Percentiles rank a stretch among this genome's conserved stretches.
These are phyloP conservation scores for Herpetomonas samuelpessoai DNA, from an alignment of 208 protist species.

Conservation along the genomic window DNA sequence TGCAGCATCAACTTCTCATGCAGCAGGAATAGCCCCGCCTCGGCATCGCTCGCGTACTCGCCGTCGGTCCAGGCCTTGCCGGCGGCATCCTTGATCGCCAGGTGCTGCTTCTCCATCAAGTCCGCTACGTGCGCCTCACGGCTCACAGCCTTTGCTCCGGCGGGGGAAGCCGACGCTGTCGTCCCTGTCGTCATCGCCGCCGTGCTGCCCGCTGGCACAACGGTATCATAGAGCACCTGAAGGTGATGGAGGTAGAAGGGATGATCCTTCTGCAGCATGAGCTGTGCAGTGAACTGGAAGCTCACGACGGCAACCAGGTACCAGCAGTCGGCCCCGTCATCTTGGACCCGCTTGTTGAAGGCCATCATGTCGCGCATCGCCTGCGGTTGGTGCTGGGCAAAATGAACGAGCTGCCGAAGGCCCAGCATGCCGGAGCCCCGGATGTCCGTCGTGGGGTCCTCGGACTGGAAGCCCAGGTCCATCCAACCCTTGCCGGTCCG, in stretches of 20 bases:
- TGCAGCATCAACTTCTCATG: slow-evolving; percentile 78
- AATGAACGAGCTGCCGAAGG: slow-evolving; percentile 77
- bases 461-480: slow-evolving; percentile 84
- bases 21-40: slow-evolving; percentile 65
- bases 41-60: slow-evolving; percentile 23
- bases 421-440: slow-evolving; percentile 80
- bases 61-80: neutral
- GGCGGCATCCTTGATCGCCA: slow-evolving; percentile 6
- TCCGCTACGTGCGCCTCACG: neutral
- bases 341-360: slow-evolving; percentile 53
- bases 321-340: slow-evolving; percentile 45
- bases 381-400: slow-evolving; percentile 59
- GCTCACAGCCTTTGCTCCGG: neutral
- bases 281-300: slow-evolving; percentile 78
- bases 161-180: neutral
- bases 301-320: slow-evolving; percentile 84
- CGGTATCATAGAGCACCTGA: slow-evolving; percentile 70
- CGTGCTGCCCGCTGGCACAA: slow-evolving; percentile 14
- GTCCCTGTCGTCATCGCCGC: slow-evolving; percentile 1
- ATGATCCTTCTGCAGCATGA: slow-evolving; percentile 59
- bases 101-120: slow-evolving; percentile 6
- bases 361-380: slow-evolving; percentile 70
- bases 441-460: slow-evolving; percentile 87
- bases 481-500: slow-evolving; percentile 56
- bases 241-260: slow-evolving; percentile 52